Evolutionary conservation across 192 early-diverging fungal species (phyloP), one percentile per base, ranked within the genome.

Genomic region (Funneliformis mosseae): DNA sequence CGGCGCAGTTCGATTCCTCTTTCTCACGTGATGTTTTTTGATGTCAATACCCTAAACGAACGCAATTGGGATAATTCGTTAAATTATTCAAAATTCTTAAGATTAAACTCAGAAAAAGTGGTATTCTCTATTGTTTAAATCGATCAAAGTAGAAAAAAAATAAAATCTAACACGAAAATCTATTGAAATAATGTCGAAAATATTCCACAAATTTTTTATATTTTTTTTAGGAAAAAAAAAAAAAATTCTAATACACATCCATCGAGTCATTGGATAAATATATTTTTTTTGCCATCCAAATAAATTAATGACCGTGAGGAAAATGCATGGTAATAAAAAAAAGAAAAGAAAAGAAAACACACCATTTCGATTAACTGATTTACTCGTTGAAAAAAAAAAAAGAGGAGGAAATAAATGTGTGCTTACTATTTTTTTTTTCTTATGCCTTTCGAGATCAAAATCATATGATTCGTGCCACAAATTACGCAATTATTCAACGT

Each of bases 1-100:
- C 85, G 97, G 96, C 82, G 92, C 95, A 81, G 90, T 86, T 84
- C 97, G 90, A 88, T 92, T 90, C 78, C 88, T 92, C 89, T 95
- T 98, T 95, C 95, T 97, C 84, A 94, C 94, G 94, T 99, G 98
- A 92, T 99, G 96, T 88, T 97, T 97, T 88, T 94, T 93, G 85
- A 96, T 93, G 93, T 99, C 97, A 91, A 98, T 97, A 97, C 97
- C 97, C 98, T 96, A 88, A 64, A 77, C 16, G 48, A 38, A 46
- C 16, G 50, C 48, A 55, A 55, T 21, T 55, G 33, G 33, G 33
- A 33, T 2, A 33, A 33, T 33, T 33, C 33, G 33, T 33, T 33
- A 33, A 33, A 33, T 33, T 33, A 33, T 33, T 33, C 33, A 33
- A 33, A 33, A 50, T 14, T 50, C 16, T 21, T 55, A 21, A 6